phyloP scores from a whole-genome alignment of 129 eudicot species.

The Flaveria bidentis region DNA sequence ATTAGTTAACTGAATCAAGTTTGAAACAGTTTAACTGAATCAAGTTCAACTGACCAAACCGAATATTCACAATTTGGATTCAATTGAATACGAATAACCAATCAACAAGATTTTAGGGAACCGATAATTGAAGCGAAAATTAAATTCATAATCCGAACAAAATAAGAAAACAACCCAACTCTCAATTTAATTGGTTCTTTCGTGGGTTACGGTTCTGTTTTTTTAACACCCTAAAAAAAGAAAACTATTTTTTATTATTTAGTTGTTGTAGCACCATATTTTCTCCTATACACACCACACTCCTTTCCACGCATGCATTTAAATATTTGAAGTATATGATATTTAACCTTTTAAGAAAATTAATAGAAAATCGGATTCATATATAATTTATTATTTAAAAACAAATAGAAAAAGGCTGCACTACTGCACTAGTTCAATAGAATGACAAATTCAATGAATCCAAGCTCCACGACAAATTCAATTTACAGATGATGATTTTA shows the following conservation, averaged over 20 bases:
- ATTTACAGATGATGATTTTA: background rate
- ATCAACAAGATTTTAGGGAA: too few relatives aligned
- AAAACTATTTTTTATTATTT: background rate
- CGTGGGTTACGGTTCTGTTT: too few relatives aligned
- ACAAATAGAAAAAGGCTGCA: constrained; percentile 3
- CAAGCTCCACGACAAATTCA: constrained; percentile 29
- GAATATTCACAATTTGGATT: too few relatives aligned
- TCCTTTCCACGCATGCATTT: constrained; percentile 31
- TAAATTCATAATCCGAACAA: too few relatives aligned
- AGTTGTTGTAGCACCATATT: background rate
- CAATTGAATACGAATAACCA: too few relatives aligned
- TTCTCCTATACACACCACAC: background rate
- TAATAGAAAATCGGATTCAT: constrained; percentile 13
- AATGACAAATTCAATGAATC: constrained; percentile 29
- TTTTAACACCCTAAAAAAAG: too few relatives aligned
- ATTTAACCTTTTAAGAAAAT: background rate
- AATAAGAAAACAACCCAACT: too few relatives aligned
- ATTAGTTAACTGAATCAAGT: too few relatives aligned
- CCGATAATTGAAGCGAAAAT: too few relatives aligned
- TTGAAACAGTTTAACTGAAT: too few relatives aligned
- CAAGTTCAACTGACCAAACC: too few relatives aligned
- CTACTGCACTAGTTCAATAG: background rate
- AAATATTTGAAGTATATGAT: constrained; percentile 10
- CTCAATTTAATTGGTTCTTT: too few relatives aligned
- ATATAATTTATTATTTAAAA: background rate